Evolutionary conservation across 2,329 filamentous ascomycete genomes (phyloP).

Genomic region (Rutstroemia sydowiana): DNA sequence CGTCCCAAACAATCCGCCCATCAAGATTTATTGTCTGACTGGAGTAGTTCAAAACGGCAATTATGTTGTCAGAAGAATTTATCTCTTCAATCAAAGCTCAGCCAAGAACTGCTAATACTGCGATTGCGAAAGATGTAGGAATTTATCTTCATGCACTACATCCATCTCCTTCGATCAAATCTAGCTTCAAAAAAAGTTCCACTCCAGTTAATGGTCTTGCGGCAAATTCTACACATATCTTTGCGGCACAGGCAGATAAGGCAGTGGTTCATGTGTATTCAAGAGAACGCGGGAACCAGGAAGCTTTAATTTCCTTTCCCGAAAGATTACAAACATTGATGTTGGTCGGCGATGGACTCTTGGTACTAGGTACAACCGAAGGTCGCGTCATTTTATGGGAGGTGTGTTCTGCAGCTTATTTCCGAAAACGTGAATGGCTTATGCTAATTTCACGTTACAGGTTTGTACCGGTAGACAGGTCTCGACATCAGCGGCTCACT

Average conservation of each 20-base stretch:
- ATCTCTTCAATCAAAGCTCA: slow-evolving; percentile 51
- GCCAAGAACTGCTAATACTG: slow-evolving; percentile 53
- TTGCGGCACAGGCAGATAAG: slow-evolving; percentile 85
- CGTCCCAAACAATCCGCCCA: background rate
- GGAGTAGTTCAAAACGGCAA: background rate
- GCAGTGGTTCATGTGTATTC: slow-evolving; percentile 91
- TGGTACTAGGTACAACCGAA: slow-evolving; percentile 75
- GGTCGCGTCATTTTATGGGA: slow-evolving; percentile 91
- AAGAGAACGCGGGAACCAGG: slow-evolving; percentile 74
- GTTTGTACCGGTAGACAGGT: slow-evolving; percentile 68
- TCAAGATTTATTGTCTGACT: background rate
- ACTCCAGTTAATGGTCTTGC: slow-evolving; percentile 73
- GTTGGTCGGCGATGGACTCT: slow-evolving; percentile 59
- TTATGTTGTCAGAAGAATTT: slow-evolving; percentile 54
- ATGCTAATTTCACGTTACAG: slow-evolving; percentile 34
- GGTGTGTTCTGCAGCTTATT: slow-evolving; percentile 39
- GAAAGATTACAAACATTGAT: slow-evolving; percentile 77
- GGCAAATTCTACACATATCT: slow-evolving; percentile 74
- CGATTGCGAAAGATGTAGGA: slow-evolving; percentile 69
- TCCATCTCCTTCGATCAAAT: slow-evolving; percentile 66
- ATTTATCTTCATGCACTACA: slow-evolving; percentile 81
- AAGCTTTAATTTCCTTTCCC: slow-evolving; percentile 79
- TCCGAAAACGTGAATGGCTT: background rate
- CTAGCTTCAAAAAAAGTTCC: slow-evolving; percentile 87
- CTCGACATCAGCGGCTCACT: slow-evolving; percentile 68